Base-by-base conservation (phyloP, 2,329 filamentous ascomycete species). In the Achaetomium macrosporum region DNA sequence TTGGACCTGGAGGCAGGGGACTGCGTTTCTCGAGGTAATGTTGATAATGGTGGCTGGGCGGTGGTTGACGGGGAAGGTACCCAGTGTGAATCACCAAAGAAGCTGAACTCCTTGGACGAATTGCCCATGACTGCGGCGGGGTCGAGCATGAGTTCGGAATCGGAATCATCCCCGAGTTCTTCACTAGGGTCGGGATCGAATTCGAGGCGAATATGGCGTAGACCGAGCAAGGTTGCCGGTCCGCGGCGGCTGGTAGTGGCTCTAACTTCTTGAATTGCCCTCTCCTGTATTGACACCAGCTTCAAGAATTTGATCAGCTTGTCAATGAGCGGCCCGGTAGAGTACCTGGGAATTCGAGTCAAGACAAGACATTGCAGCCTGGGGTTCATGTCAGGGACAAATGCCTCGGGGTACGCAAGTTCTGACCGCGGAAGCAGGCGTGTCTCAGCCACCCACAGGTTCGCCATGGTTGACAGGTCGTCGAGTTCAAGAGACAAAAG, bases 341-440 rank as follows among this genome's bases (percentile, higher is more conserved):
- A 82, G 20, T 73, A 72, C 8, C 77, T 71, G 0, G 82, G 82
- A 3, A 84, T 70, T 29, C 71, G 66, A 0, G 78, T 80, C 19
- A 85, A 65, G 4, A 76, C 78, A 20, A 85, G 60, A 0, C 74
- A 76, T 11, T 64, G 65, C 19, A 85, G 63, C 4, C 79, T 73
- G 1, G 79, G 75, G 54, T 83, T 84, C 67, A 76, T 75, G 45
- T 82, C 74, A 0, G 82, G 81, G 3, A 71, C 62, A 49, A 80
- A 78, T 13, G 68, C 62, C 47, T 73, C 67, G 2, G 76, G 74
- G 57, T 75, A 82, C 7, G 73, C 71, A 31, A 70, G 63, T 31
- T 75, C 67, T 13, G 72, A 67, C n/a, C 72, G 69, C 35, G 67
- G 66, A 10, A 71, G 69, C 39, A 82, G 60, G 1, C 61, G 57